Conservation (phyloP, 345 rosid genomes). For the Lepidium aucheri region DNA sequence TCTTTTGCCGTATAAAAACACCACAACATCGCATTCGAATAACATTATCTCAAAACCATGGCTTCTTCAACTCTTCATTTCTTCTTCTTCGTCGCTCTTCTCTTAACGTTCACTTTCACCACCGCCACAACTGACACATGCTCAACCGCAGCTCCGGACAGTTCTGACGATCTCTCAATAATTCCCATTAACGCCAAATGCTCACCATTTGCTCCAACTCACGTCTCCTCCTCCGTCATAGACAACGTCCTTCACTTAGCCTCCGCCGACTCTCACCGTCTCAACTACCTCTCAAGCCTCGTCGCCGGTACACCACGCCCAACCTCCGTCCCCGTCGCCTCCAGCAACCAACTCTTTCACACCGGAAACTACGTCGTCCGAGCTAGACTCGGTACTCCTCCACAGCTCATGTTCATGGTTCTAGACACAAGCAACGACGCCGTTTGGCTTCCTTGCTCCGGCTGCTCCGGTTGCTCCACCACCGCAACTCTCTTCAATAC, state of each 20-base stretch:
- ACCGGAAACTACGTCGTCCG: conserved; percentile 58
- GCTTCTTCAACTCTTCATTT: conserved; percentile 22
- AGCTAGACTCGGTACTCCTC: conserved; percentile 69
- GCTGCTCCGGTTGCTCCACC: conserved; percentile 57
- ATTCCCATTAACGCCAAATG: conserved; percentile 69
- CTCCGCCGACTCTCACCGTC: conserved; percentile 51
- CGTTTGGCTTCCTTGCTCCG: conserved; percentile 74
- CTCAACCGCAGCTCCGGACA: conserved; percentile 28
- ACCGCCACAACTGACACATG: conserved; percentile 42
- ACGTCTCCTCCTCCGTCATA: conserved; percentile 39
- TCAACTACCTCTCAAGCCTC: conserved; percentile 50
- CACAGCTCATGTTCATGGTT: conserved; percentile 75
- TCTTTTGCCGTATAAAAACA: not conserved
- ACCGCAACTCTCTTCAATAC: conserved; percentile 34
- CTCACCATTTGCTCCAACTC: conserved; percentile 55
- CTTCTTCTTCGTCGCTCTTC: conserved; percentile 32
- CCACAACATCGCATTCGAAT: not conserved
- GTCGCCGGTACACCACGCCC: conserved; percentile 33
- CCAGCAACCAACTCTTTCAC: conserved; percentile 39
- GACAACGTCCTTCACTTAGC: conserved; percentile 65
- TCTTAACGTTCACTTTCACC: conserved; percentile 21
- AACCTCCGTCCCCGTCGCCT: conserved; percentile 52
- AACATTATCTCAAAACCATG: conserved; percentile 29
- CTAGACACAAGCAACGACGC: conserved; percentile 71
- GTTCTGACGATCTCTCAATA: conserved; percentile 43